Evolutionary conservation across 495 filamentous ascomycete genomes (phyloP).

Genomic region (Talaromyces wortmannii): DNA sequence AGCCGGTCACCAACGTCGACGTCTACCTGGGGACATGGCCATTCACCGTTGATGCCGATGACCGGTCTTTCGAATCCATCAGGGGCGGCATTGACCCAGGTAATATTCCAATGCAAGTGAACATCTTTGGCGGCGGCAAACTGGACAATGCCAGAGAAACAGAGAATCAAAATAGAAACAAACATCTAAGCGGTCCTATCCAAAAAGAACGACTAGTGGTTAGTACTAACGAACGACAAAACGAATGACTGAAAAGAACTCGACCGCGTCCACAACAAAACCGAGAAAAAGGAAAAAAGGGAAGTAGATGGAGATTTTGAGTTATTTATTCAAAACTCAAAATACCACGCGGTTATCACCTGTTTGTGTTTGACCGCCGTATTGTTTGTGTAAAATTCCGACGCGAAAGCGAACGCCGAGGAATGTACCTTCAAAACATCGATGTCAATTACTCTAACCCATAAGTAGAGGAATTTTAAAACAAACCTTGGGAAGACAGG

Average conservation of each 20-base stretch:
- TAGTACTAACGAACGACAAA: conserved; percentile 1
- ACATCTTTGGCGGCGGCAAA: conserved; percentile 23
- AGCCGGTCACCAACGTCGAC: conserved; percentile 66
- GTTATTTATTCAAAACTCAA: neutral
- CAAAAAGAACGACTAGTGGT: conserved; percentile 4
- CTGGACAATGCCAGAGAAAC: conserved; percentile 14
- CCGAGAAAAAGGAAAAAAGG: neutral
- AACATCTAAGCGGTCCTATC: neutral
- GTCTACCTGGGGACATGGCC: conserved; percentile 66
- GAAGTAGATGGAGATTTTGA: neutral
- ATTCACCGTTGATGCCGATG: conserved; percentile 80
- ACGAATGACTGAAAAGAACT: neutral
- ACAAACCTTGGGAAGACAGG: neutral
- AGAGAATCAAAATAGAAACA: conserved; percentile 3
- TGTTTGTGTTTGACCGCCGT: neutral
- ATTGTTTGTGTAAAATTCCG: neutral
- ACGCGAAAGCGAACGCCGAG: neutral
- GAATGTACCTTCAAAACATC: neutral
- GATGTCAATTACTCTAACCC: neutral
- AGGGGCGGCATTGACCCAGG: conserved; percentile 76
- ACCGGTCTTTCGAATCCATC: conserved; percentile 64
- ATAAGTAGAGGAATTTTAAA: neutral
- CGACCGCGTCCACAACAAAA: conserved; percentile 1
- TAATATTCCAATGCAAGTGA: conserved; percentile 60
- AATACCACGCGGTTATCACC: neutral